Percentiles rank a stretch among this genome's conserved stretches.
Evolutionary conservation across 75 land plant species (phyloP).

Genomic region (Azolla pinnata): DNA sequence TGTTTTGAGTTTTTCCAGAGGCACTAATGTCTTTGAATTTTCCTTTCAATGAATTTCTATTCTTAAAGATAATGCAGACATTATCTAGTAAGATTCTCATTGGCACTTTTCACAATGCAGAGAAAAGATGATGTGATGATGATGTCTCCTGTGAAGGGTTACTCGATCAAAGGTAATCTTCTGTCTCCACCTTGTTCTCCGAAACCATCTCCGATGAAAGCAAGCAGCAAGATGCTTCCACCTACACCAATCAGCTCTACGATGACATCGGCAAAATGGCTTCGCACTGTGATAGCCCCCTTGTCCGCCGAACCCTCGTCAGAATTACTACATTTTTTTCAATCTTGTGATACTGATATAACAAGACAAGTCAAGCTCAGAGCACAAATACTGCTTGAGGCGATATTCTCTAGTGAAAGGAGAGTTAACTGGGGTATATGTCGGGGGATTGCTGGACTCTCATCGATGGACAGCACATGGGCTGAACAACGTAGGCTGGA

Average conservation of each 20-base stretch:
- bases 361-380: conserved; percentile 54
- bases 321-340: conserved; percentile 49
- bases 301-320: conserved; percentile 66
- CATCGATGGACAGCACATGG: conserved; percentile 69
- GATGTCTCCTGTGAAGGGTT: conserved; percentile 45
- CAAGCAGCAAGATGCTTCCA: conserved; percentile 35
- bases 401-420: conserved; percentile 69
- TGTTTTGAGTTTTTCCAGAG: neutral
- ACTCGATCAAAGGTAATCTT: conserved; percentile 46
- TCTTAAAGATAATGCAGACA: neutral
- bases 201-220: conserved; percentile 37
- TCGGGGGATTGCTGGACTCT: conserved; percentile 33
- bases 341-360: conserved; percentile 66
- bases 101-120: conserved; percentile 19
- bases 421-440: conserved; percentile 14
- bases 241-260: conserved; percentile 83
- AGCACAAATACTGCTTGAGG: conserved; percentile 67
- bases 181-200: conserved; percentile 56
- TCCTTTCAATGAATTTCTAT: neutral
- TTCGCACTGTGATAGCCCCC: conserved; percentile 64
- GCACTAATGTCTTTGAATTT: neutral
- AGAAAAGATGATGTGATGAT: conserved; percentile 47
- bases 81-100: neutral
- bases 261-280: conserved; percentile 98
- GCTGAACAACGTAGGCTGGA: conserved; percentile 82